These are phyloP conservation scores for Nadsonia starkeyi-henricii DNA, from an alignment of 1,139 yeast species.

Conservation along the genomic window DNA sequence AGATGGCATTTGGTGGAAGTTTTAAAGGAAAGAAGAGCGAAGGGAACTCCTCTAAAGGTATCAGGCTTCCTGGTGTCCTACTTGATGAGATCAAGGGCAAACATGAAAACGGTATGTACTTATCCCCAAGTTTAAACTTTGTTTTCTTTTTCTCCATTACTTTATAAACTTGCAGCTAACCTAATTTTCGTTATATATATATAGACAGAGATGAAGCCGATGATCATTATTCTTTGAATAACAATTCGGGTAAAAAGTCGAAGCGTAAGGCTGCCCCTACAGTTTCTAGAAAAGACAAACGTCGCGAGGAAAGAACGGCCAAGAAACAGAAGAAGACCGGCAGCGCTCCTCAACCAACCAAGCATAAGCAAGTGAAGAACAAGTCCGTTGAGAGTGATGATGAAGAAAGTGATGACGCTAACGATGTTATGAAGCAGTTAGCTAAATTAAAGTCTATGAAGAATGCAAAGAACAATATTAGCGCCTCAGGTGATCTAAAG, in stretches of 20 bases:
- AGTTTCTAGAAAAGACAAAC: background rate
- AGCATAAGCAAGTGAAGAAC: background rate
- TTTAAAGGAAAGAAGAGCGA: background rate
- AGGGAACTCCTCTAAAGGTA: background rate
- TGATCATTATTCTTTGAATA: background rate
- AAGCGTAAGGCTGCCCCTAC: background rate
- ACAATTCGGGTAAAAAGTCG: background rate
- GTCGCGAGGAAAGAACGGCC: background rate
- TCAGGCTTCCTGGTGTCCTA: background rate
- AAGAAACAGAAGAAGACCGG: background rate
- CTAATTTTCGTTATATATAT: too few relatives aligned
- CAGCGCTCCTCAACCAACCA: background rate
- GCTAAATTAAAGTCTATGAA: conserved; percentile 12
- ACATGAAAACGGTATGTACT: too few relatives aligned
- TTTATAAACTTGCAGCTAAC: too few relatives aligned
- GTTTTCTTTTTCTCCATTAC: too few relatives aligned
- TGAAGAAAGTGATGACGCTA: conserved; percentile 13
- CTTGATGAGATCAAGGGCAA: background rate
- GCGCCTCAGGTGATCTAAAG: conserved; percentile 19
- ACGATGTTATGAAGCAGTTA: conserved; percentile 18
- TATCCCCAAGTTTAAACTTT: too few relatives aligned
- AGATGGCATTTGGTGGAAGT: background rate
- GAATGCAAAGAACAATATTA: conserved; percentile 23
- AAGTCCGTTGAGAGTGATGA: background rate
- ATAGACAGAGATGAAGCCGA: background rate